Base-by-base conservation (phyloP, 2,329 filamentous ascomycete species). In the Stylonectria norvegica region DNA sequence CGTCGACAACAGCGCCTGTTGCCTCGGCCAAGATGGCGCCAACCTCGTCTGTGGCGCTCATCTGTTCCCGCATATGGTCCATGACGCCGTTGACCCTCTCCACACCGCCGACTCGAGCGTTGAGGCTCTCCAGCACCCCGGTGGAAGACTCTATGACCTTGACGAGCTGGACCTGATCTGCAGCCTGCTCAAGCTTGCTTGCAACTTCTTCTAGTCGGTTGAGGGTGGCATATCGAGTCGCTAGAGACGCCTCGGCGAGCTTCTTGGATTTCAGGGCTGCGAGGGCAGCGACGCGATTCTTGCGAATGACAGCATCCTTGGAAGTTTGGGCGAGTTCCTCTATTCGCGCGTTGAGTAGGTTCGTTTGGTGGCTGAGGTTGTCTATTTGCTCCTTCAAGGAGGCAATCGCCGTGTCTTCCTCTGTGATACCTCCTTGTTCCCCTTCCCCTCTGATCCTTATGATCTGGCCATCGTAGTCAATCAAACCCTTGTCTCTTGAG, bases 211-310 rank as follows among this genome's bases (percentile, higher is more conserved):
- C 89, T 2, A 98, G 75, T 63, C 95, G 89, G 29, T 73, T 70
- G 2, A 95, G 75, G 0, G 86, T 86, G 7, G 82, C 81, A 20
- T 83, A 79, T 10, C 90, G 81, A 49, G 81, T 79, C 20, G 79
- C 70, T 0, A 97, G 73, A 9, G 82, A 85, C 3, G 77, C 70
- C 62, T 96, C 89, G 19, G 85, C 82, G 6, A 86, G 69, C 63
- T 93, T 96, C 69, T 89, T 95, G 5, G 82, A 86, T 36, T 85
- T 83, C 10, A 98, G 75, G 1, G 88, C 83, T 1, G 86, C 83
- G 20, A 91, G 75, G 8, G 91, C 93, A 0, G 83, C 75, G 17
- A 85, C 68, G 31, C 80, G 77, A 61, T 94, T 90, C 59, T 90
- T 88, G 32, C 76, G 75, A 4, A 71, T 68, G 1, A 95, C 79